phyloP scores from a whole-genome alignment of 129 eudicot genomes.

The Lonicera japonica region DNA sequence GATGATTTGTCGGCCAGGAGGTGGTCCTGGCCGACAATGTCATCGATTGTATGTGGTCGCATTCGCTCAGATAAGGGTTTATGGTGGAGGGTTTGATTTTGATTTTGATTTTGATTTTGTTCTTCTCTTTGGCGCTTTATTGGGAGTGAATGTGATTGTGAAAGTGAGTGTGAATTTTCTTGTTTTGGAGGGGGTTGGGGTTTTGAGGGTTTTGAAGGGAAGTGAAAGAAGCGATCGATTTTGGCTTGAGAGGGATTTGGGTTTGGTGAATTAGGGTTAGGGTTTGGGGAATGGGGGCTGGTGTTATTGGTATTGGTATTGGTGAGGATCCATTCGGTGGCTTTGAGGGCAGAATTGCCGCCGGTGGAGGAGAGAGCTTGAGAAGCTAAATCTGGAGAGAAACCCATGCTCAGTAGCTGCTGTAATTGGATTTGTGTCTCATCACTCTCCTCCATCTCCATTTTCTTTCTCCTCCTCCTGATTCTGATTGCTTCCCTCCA shows the following conservation, averaged over 20 bases:
- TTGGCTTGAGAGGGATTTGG: slow-evolving; percentile 46
- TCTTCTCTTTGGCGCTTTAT: slow-evolving; percentile 19
- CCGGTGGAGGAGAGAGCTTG: slow-evolving; percentile 64
- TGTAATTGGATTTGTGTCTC: slow-evolving; percentile 9
- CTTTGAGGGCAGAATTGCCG: slow-evolving; percentile 45
- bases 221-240: slow-evolving; percentile 55
- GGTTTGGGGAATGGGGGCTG: slow-evolving; percentile 2
- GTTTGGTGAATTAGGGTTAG: background rate
- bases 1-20: slow-evolving; percentile 49
- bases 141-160: slow-evolving; percentile 1
- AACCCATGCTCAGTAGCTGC: slow-evolving; percentile 81
- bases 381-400: slow-evolving; percentile 50
- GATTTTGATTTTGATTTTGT: background rate
- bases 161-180: background rate
- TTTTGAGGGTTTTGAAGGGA: slow-evolving; percentile 4
- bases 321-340: slow-evolving; percentile 74
- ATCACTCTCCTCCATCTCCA: slow-evolving; percentile 10
- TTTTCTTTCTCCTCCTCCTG: background rate
- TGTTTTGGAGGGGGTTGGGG: slow-evolving; percentile 4
- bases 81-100: slow-evolving; percentile 2
- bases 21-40: slow-evolving; percentile 84
- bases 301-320: slow-evolving; percentile 2
- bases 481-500: too few species aligned
- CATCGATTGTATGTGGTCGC: slow-evolving; percentile 61
- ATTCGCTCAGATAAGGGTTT: slow-evolving; percentile 79